Evolutionary conservation across 805 yeast species (phyloP).

Genomic region (Yamadazyma sp.): DNA sequence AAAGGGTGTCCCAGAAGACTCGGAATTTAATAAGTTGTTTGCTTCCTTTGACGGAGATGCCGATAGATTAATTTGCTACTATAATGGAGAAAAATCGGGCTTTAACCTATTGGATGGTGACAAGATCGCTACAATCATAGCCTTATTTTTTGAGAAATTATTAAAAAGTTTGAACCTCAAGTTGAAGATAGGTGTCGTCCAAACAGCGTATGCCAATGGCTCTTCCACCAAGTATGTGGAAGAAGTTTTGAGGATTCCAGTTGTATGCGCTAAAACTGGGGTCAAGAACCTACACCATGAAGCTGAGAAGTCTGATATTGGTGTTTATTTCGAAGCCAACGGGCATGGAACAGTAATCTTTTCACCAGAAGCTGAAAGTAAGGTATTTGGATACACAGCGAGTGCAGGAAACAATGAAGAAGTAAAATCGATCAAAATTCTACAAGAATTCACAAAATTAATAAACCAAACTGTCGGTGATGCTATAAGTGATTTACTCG

Average conservation of each 20-base stretch:
- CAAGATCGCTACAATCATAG: slow-evolving; percentile 83
- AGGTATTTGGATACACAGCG: slow-evolving; percentile 28
- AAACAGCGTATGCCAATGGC: slow-evolving; percentile 98
- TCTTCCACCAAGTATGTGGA: slow-evolving; percentile 74
- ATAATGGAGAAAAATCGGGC: slow-evolving; percentile 32
- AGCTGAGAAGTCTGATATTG: slow-evolving; percentile 80
- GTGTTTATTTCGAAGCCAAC: slow-evolving; percentile 96
- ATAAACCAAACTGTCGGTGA: slow-evolving; percentile 99
- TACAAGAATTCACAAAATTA: slow-evolving; percentile 62
- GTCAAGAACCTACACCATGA: slow-evolving; percentile 96
- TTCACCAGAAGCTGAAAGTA: slow-evolving; percentile 47
- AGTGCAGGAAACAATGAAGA: slow-evolving; percentile 44
- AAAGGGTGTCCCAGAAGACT: slow-evolving; percentile 39
- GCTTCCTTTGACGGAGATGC: slow-evolving; percentile 98
- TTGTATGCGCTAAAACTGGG: slow-evolving; percentile 89
- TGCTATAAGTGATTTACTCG: slow-evolving; percentile 87
- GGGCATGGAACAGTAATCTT: slow-evolving; percentile 98
- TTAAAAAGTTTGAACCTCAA: slow-evolving; percentile 48
- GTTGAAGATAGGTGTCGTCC: slow-evolving; percentile 76
- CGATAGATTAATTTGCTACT: slow-evolving; percentile 86
- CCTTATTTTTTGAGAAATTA: slow-evolving; percentile 58
- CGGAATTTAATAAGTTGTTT: slow-evolving; percentile 44
- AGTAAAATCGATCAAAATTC: slow-evolving; percentile 48
- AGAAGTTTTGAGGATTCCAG: slow-evolving; percentile 66
- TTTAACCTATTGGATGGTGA: slow-evolving; percentile 86